phyloP scores from a whole-genome alignment of 139 green algal genomes.

The Coelastrella sp. region DNA sequence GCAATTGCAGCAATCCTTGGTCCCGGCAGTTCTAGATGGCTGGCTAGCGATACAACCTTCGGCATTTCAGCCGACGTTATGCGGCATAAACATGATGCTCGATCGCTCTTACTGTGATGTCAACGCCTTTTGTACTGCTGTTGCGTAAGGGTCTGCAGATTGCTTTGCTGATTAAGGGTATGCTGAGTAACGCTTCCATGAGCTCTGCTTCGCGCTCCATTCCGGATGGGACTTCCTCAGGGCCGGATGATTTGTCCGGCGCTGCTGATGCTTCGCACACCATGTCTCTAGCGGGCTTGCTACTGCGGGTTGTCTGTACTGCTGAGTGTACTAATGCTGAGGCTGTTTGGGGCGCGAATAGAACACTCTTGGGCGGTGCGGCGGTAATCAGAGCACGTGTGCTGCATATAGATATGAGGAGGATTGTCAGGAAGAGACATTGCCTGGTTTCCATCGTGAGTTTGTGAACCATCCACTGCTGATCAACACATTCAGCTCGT shows the following conservation, averaged over 20 bases:
- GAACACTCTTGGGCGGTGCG: not conserved
- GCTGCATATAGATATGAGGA: too few relatives aligned
- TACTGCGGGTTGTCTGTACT: not conserved
- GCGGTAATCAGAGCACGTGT: too few relatives aligned
- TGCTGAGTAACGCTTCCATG: slow-evolving; percentile 56
- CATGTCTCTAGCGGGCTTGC: not conserved
- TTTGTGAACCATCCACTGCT: too few relatives aligned
- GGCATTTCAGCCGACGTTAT: too few relatives aligned
- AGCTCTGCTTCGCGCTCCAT: slow-evolving; percentile 65
- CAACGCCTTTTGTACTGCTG: not conserved
- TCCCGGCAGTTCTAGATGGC: too few relatives aligned
- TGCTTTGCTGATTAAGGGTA: slow-evolving; percentile 60
- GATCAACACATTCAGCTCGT: too few relatives aligned
- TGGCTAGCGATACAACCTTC: too few relatives aligned
- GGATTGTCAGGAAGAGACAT: too few relatives aligned
- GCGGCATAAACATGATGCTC: too few relatives aligned
- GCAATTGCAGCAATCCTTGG: too few relatives aligned
- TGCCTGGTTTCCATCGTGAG: too few relatives aligned
- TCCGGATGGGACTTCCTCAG: slow-evolving; percentile 61
- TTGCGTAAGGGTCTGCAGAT: not conserved
- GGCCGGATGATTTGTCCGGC: not conserved
- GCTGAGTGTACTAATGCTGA: not conserved
- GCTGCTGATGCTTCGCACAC: not conserved
- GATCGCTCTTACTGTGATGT: slow-evolving; percentile 21
- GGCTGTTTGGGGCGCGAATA: not conserved